Percentiles rank a stretch among this genome's conserved stretches.
These are phyloP conservation scores for Blastobotrys parvus DNA, from an alignment of 805 yeast species.

Conservation along the genomic window DNA sequence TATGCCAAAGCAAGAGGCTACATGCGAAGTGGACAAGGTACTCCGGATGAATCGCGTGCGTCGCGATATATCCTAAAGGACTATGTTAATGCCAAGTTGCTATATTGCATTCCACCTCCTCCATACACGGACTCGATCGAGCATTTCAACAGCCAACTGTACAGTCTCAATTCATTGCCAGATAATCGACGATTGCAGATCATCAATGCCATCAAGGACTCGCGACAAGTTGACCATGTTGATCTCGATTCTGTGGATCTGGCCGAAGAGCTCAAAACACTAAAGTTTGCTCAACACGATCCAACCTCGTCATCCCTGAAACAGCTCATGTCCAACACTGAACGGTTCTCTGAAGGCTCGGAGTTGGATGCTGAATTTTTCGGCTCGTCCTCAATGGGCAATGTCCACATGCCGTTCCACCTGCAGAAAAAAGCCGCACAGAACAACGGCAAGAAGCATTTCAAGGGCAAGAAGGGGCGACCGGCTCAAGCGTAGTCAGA, in stretches of 20 bases:
- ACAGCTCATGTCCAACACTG: slow-evolving; percentile 16
- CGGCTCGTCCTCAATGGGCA: slow-evolving; percentile 58
- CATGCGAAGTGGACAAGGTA: slow-evolving; percentile 87
- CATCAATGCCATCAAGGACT: slow-evolving; percentile 42
- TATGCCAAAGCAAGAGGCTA: slow-evolving; percentile 96
- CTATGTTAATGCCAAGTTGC: slow-evolving; percentile 84
- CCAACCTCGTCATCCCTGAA: slow-evolving; percentile 39
- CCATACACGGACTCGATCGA: slow-evolving; percentile 5
- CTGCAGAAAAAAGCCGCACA: slow-evolving; percentile 15
- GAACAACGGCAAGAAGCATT: slow-evolving; percentile 46
- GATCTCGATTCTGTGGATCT: slow-evolving; percentile 48
- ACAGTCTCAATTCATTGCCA: slow-evolving; percentile 56
- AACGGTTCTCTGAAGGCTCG: slow-evolving; percentile 71
- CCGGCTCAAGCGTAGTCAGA: no score
- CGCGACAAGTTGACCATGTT: slow-evolving; percentile 23
- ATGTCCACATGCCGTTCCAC: slow-evolving; percentile 68
- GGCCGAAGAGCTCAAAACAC: slow-evolving; percentile 56
- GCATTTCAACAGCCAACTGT: slow-evolving; percentile 72
- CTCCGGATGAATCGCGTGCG: slow-evolving; percentile 94
- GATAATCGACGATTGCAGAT: slow-evolving; percentile 66
- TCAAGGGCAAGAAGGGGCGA: slow-evolving; percentile 55
- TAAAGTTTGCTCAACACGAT: slow-evolving; percentile 75
- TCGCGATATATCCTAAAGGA: slow-evolving; percentile 88
- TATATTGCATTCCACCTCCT: slow-evolving; percentile 88
- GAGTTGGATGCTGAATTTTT: slow-evolving; percentile 85